Base-by-base conservation (phyloP, 768 basidiomycete genomes). In the Pleurotus tuoliensis region DNA sequence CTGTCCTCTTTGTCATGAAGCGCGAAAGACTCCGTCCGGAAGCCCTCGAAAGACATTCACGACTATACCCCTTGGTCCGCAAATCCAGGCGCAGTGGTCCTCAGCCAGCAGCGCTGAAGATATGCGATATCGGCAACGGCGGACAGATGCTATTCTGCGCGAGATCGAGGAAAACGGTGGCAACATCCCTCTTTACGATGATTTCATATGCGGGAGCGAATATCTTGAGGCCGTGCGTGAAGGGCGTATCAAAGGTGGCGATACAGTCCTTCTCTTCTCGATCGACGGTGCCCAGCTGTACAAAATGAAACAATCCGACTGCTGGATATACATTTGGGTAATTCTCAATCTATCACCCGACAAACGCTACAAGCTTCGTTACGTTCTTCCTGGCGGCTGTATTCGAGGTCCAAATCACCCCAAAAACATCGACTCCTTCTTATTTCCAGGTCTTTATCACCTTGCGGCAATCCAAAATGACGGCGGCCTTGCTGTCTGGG, bases 231-330 rank as follows among this genome's bases (percentile, higher is more conserved):
- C 59, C 0, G 61, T 66, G 1, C 8, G 47, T 6, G 34, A 57
- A 5, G 64, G 62, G 2, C 16, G 60, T 11, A 68, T 74, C 39
- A 52, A 51, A 8, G 27, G 54, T 3, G 60, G 73, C 9, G 73
- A 79, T 53, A 71, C 68, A 0, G 56, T 75, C 0, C 58, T 80
- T 0, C 57, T 69, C 44, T 57, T 75, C 9, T 74, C 74, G 0
- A 57, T 74, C 0, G 75, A 79, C 59, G 73, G 78, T 8, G 73
- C 73, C 0, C 77, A 80, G 57, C 69, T 80, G 0, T 78, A 76
- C 55, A 60, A 61, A 16, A 66, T 66, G 57, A 30, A 9, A 30
- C 27, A 30, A 30, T 30, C 27, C 7, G 27, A 30, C 27, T 30
- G 27, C 27, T 5, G 75, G 76, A 76, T 79, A 3, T 67, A 56